Conservation (phyloP, 805 yeast genomes). For the Candida glaebosa region DNA sequence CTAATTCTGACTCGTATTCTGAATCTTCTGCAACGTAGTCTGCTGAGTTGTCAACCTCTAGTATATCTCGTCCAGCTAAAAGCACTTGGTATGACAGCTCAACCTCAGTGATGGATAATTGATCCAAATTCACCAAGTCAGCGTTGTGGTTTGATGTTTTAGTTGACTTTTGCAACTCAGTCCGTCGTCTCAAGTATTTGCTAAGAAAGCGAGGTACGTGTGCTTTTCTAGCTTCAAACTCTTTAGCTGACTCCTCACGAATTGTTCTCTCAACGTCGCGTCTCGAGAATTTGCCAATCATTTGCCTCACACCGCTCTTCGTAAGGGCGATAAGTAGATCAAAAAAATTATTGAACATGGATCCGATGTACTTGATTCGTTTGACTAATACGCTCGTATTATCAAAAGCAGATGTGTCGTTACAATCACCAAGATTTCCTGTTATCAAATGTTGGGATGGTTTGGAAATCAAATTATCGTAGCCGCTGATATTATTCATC, state of each 20-base stretch:
- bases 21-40: constrained; percentile 25
- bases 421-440: constrained; percentile 10
- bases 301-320: constrained; percentile 9
- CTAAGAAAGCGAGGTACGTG: constrained; percentile 27
- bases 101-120: constrained; percentile 16
- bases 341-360: constrained; percentile 15
- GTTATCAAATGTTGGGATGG: constrained; percentile 25
- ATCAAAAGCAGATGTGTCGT: constrained; percentile 2
- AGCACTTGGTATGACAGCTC: constrained; percentile 19
- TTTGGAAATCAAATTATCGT: constrained; percentile 25
- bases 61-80: constrained; percentile 23
- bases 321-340: constrained; percentile 22
- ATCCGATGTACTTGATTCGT: constrained; percentile 18
- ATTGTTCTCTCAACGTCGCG: neutral
- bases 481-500: constrained; percentile 15
- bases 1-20: constrained; percentile 14
- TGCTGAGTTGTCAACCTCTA: constrained; percentile 36
- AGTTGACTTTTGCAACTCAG: constrained; percentile 13
- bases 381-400: constrained; percentile 16
- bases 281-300: neutral
- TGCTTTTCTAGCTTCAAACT: constrained; percentile 15
- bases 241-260: constrained; percentile 13
- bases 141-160: constrained; percentile 1
- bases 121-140: constrained; percentile 14
- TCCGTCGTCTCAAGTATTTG: constrained; percentile 21